Evolutionary conservation across 225 moss, liverwort and hornwort genomes (phyloP).

Genomic region (Bryum argenteum): DNA sequence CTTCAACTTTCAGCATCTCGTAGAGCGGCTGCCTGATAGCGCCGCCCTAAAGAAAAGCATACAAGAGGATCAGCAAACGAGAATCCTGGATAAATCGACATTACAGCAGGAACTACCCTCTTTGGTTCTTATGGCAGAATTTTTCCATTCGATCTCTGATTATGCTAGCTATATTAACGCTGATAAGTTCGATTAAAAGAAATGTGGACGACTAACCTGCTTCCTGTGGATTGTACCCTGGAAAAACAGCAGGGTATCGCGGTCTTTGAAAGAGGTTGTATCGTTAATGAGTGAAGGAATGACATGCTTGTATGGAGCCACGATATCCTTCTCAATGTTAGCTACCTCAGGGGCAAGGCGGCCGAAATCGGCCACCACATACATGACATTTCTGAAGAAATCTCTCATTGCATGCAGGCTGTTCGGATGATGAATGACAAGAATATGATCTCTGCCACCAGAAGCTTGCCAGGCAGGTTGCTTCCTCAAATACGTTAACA

Average conservation of each 20-base stretch:
- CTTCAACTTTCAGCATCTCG: conserved; percentile 48
- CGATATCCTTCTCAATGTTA: conserved; percentile 53
- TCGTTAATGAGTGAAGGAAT: conserved; percentile 45
- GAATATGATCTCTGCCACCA: conserved; percentile 47
- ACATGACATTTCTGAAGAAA: conserved; percentile 47
- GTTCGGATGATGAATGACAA: conserved; percentile 64
- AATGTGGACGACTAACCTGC: conserved; percentile 37
- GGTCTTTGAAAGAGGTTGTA: conserved; percentile 42
- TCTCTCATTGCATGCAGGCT: conserved; percentile 50
- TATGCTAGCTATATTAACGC: not conserved
- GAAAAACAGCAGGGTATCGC: conserved; percentile 70
- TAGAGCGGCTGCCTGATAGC: conserved; percentile 52
- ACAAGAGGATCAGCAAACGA: conserved; percentile 12
- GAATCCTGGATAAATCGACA: conserved; percentile 3
- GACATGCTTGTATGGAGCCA: conserved; percentile 62
- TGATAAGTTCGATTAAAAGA: not conserved
- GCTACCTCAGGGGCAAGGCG: conserved; percentile 48
- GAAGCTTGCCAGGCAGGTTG: conserved; percentile 58
- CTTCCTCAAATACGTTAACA: conserved; percentile 43
- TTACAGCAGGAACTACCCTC: not conserved
- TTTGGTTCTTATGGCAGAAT: conserved; percentile 5
- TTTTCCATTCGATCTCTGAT: not conserved
- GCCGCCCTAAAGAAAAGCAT: conserved; percentile 42
- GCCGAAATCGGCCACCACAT: conserved; percentile 60
- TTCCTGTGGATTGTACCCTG: conserved; percentile 75